A percentile compares a stretch with the other conserved stretches of the same genome.
Conservation (phyloP, 75 land plant species). For the Pseudotsuga menziesii region DNA sequence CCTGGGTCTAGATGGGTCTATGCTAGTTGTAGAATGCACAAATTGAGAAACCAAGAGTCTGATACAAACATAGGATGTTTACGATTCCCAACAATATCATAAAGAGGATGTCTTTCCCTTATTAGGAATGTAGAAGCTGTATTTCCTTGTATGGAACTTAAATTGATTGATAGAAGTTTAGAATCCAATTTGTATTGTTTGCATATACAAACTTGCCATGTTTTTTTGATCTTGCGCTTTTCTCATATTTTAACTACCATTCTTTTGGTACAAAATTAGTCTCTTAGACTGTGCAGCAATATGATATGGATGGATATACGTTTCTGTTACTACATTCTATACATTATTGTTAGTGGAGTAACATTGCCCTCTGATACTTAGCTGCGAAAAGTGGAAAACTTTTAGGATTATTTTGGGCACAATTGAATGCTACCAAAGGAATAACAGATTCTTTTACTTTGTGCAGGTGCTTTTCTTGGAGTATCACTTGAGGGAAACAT, state of each 20-base stretch:
- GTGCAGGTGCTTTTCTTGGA: slow-evolving; percentile 82
- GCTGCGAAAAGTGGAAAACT: neutral
- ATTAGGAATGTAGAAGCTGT: too few relatives aligned
- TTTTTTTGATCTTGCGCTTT: neutral
- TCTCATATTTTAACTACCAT: neutral
- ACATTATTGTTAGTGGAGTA: neutral
- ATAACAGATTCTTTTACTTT: neutral
- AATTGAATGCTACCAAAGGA: neutral
- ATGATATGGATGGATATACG: neutral
- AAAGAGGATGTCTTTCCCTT: too few relatives aligned
- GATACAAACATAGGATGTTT: too few relatives aligned
- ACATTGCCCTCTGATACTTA: neutral
- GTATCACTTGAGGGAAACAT: slow-evolving; percentile 78
- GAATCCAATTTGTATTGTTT: neutral
- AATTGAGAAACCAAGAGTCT: too few relatives aligned
- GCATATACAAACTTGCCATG: neutral
- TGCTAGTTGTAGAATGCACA: too few relatives aligned
- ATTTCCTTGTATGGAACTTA: too few relatives aligned
- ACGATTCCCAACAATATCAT: too few relatives aligned
- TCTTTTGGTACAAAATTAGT: neutral
- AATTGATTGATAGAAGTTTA: neutral
- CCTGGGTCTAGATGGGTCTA: too few relatives aligned
- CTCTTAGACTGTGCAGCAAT: neutral
- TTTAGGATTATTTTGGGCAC: neutral
- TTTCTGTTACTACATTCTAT: neutral